Evolutionary conservation across 495 filamentous ascomycete genomes (phyloP).

Genomic region (Talaromyces wortmannii): DNA sequence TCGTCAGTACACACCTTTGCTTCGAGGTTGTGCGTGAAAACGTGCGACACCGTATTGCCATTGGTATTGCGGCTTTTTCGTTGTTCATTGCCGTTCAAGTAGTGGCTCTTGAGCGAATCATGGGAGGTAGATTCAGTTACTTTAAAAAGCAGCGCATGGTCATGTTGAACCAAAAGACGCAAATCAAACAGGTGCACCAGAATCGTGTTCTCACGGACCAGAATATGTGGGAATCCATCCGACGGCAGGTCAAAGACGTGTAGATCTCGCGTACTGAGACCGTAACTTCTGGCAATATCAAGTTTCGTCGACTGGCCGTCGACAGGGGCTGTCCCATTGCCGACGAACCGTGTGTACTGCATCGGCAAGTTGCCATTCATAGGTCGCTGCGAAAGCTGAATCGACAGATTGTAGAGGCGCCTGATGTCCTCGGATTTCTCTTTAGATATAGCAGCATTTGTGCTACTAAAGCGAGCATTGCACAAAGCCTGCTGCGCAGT

Average conservation of each 20-base stretch:
- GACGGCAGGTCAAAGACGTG: constrained; percentile 21
- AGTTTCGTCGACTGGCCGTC: constrained; percentile 13
- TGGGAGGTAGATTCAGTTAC: background rate
- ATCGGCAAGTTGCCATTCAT: constrained; percentile 7
- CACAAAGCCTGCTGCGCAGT: background rate
- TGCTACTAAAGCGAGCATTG: background rate
- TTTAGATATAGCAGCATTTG: background rate
- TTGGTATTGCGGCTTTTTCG: background rate
- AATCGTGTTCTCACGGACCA: constrained; percentile 19
- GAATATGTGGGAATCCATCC: constrained; percentile 20
- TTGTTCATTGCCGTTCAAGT: constrained; percentile 6
- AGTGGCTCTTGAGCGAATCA: constrained; percentile 43
- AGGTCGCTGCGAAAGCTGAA: background rate
- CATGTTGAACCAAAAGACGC: constrained; percentile 19
- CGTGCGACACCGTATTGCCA: constrained; percentile 6
- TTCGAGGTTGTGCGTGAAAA: constrained; percentile 35
- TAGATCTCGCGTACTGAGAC: constrained; percentile 18
- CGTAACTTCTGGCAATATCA: constrained; percentile 12
- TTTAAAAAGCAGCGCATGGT: constrained; percentile 18
- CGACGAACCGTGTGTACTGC: constrained; percentile 4
- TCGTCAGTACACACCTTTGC: constrained; percentile 52
- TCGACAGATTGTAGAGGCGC: constrained; percentile 1
- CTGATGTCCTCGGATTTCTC: background rate
- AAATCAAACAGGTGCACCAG: constrained; percentile 23
- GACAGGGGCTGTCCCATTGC: background rate